phyloP scores from a whole-genome alignment of 306 rosid species.

The Vigna hirtella region DNA sequence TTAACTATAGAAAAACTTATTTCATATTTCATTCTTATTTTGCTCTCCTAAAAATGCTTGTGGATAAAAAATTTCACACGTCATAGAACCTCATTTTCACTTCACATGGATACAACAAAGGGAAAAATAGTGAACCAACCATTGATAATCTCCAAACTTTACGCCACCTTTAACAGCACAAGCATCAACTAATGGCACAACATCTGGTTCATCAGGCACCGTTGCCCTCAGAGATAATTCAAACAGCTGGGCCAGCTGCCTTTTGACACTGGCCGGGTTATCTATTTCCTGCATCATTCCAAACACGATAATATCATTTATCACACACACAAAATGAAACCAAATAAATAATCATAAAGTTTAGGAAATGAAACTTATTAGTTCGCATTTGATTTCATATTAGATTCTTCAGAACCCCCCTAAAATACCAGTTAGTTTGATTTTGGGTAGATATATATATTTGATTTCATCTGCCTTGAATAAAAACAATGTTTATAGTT shows the following conservation, averaged over 20 bases:
- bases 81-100: too few relatives aligned
- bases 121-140: constrained; percentile 51
- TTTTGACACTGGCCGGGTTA: constrained; percentile 63
- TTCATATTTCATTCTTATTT: not conserved
- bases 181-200: constrained; percentile 66
- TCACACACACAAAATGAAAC: not conserved
- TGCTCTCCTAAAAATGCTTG: not conserved
- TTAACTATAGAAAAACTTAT: not conserved
- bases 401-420: too few relatives aligned
- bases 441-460: not conserved
- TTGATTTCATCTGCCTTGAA: not conserved
- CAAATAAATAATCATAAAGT: not conserved
- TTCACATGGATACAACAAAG: not conserved
- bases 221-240: constrained; percentile 58
- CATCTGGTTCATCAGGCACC: constrained; percentile 63
- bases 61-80: not conserved
- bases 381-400: too few relatives aligned
- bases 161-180: constrained; percentile 70
- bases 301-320: constrained; percentile 18
- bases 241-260: constrained; percentile 63
- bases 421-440: too few relatives aligned
- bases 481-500: not conserved
- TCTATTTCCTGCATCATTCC: constrained; percentile 54
- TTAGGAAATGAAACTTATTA: not conserved
- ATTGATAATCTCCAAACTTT: constrained; percentile 81